Evolutionary conservation across 495 filamentous ascomycete species (phyloP), one percentile per base, ranked within the genome.

Genomic region (Aspergillus cavernicola): DNA sequence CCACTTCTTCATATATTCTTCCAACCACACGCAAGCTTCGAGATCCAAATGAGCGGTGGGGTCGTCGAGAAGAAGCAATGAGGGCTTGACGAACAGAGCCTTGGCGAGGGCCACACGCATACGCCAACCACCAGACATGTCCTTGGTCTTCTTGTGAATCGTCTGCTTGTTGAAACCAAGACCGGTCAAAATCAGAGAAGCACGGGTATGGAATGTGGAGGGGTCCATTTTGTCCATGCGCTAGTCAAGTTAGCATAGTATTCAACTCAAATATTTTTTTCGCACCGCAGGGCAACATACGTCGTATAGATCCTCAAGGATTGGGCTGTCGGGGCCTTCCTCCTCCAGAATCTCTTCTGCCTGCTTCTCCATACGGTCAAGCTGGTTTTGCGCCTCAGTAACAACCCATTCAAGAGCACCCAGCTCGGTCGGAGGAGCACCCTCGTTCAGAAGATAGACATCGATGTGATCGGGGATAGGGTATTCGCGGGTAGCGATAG

Each of bases 1-100:
- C 93, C 93, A 99, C 78, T 96, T 99, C 85, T 97, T 97, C 63
- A 99, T 68, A 72, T 99, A 99, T 71, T 99, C 93, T 77, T 99
- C 93, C 39, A 99, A 78, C 93, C 93, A 99, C 80, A 99, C 93
- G 71, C 93, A 98, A 58, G 93, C 93, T 73, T 99, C 95, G 53
- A 99, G 81, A 80, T 99, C 93, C 82, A 99, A 90, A 82, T 99
- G 93, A 58, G 93, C 93, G 26, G 93, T 99, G 15, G 93, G 93
- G 78, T 99, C 93, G 69, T 99, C 93, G 57, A 99, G 90, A 40
- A 99, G 81, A 15, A 99, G 83, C 32, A 99, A 79, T 6, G 90
- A 92, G 19, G 93, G 93, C 81, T 92, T 95, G 71, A 99, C 92
- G 79, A 99, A 99, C 41, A 99, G 85, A 24, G 93, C 95, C 80